These are phyloP conservation scores for Pestalotiopsis sp. DNA, from an alignment of 2,329 filamentous ascomycete species.

Conservation along the genomic window DNA sequence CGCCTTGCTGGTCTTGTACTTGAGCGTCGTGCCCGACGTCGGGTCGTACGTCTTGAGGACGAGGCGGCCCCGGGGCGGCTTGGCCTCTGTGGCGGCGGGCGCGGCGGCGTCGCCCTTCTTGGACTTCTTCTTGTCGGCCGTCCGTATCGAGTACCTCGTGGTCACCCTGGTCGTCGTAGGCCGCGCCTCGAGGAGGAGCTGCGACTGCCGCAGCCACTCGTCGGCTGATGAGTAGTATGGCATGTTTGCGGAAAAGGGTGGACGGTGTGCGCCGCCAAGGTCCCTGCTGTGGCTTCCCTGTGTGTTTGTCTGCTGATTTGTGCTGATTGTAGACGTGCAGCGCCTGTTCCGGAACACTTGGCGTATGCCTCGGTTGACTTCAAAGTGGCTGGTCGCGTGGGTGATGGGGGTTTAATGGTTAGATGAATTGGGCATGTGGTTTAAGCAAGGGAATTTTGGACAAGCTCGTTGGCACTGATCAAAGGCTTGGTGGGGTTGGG, in stretches of 20 bases:
- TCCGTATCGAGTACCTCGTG: slow-evolving; percentile 79
- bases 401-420: neutral
- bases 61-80: slow-evolving; percentile 67
- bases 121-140: slow-evolving; percentile 21
- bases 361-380: neutral
- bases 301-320: neutral
- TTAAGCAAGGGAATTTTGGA: neutral
- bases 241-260: slow-evolving; percentile 58
- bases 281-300: neutral
- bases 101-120: slow-evolving; percentile 34
- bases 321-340: neutral
- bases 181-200: slow-evolving; percentile 81
- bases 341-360: neutral
- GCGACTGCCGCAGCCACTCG: slow-evolving; percentile 89
- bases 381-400: neutral
- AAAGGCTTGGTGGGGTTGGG: slow-evolving; percentile 11
- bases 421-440: neutral
- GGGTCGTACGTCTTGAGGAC: slow-evolving; percentile 91
- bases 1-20: slow-evolving; percentile 89
- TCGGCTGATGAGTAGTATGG: slow-evolving; percentile 80
- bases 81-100: slow-evolving; percentile 26
- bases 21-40: slow-evolving; percentile 76
- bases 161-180: slow-evolving; percentile 86
- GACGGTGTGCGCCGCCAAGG: neutral
- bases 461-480: neutral